Evolutionary conservation across 176 grass and related monocot genomes (phyloP), one percentile per base, ranked within the genome.

Genomic region (Aegilops longissima): DNA sequence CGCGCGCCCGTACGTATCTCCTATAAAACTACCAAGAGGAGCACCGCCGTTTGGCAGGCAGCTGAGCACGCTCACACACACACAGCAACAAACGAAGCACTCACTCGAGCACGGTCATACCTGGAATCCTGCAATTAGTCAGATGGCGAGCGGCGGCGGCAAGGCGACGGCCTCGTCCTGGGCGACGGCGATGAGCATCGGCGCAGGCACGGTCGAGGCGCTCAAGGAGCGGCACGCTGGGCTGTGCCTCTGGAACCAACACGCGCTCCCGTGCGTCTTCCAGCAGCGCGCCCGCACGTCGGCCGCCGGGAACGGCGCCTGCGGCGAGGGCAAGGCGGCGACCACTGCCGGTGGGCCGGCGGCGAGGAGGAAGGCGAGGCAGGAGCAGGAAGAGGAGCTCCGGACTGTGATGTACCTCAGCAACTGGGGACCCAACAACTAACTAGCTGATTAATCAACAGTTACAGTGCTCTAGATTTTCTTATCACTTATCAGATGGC

Each of bases 341-440:
- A 17, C n/a, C 21, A 5, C 51, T 8, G 36, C 69, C 51, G 38
- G 11, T 3, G 29, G 40, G 10, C 33, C 14, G 14, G 71, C 9
- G 30, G 74, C 70, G n/a, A 90, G 80, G 89, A 17, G 49, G 5
- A 88, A 79, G 21, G 83, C 34, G 13, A 59, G 31, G 90, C 83
- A 66, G 62, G 65, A 90, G 71, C 62, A 87, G 13, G 90, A 97
- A 77, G 92, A 92, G 75, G 68, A 88, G 73, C 84, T 97, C 58
- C 83, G 90, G 39, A 93, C 88, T 0, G 84, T 91, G 13, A 91
- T 93, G 88, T 89, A 91, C 89, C 67, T 90, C 61, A 87, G 84
- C 73, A 89, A 83, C 82, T 97, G 95, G 92, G 90, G 92, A 10
- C 92, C 92, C 47, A 97, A 94, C 72, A 91, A 87, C 49, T 87